Conservation (phyloP, 345 rosid genomes). For the Stellera chamaejasme region DNA sequence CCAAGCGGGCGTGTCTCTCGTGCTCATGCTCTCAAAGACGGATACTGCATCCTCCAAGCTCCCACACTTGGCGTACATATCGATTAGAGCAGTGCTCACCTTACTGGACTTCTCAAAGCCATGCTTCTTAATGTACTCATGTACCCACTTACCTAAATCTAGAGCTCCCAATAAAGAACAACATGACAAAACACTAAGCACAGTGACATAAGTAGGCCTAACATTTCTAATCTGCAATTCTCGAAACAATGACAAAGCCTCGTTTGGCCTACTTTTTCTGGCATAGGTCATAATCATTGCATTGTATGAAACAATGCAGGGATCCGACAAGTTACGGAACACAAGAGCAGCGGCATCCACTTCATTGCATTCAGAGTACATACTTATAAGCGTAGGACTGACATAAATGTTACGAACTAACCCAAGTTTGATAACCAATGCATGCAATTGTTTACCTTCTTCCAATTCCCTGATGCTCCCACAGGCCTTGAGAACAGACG, state of each 20-base stretch:
- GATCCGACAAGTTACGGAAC: constrained; percentile 47
- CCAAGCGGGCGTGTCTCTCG: constrained; percentile 78
- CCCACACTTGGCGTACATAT: constrained; percentile 94
- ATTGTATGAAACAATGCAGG: constrained; percentile 65
- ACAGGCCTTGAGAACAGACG: constrained; percentile 58
- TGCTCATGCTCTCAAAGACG: constrained; percentile 43
- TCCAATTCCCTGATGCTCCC: constrained; percentile 37
- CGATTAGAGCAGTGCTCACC: constrained; percentile 71
- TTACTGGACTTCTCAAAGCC: constrained; percentile 43
- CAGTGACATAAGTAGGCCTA: constrained; percentile 63
- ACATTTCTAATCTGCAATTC: constrained; percentile 54
- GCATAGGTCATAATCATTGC: constrained; percentile 66
- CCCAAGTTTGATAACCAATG: constrained; percentile 44
- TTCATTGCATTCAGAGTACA: constrained; percentile 59
- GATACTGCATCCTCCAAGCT: constrained; percentile 61
- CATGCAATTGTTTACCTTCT: constrained; percentile 60
- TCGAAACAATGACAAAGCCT: constrained; percentile 59
- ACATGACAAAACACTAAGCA: constrained; percentile 70
- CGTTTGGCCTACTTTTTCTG: constrained; percentile 60
- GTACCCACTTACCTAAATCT: constrained; percentile 82
- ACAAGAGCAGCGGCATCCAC: constrained; percentile 51
- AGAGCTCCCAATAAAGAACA: constrained; percentile 79
- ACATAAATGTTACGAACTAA: constrained; percentile 38
- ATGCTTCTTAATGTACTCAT: constrained; percentile 52
- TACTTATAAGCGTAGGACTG: constrained; percentile 61